phyloP scores from a whole-genome alignment of 305 asterid species.

The Plantago coronopus region DNA sequence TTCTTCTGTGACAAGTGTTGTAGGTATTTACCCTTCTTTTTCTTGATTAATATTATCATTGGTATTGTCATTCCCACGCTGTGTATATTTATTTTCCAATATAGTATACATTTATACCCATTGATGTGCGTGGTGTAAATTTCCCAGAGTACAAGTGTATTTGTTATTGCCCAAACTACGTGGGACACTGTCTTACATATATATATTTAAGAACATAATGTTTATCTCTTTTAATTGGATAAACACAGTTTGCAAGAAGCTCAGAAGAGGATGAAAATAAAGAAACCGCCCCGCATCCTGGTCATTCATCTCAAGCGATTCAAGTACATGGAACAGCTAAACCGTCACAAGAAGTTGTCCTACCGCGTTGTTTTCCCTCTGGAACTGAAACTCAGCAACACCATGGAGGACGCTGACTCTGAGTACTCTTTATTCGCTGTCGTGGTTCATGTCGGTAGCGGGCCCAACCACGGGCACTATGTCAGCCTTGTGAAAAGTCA shows the following conservation, averaged over 20 bases:
- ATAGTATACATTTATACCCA: no score
- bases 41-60: neutral
- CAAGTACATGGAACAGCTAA: constrained; percentile 79
- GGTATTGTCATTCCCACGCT: neutral
- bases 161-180: neutral
- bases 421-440: constrained; percentile 81
- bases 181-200: no score
- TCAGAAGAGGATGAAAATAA: constrained; percentile 82
- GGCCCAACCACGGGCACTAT: constrained; percentile 89
- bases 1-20: constrained; percentile 89
- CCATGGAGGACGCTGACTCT: constrained; percentile 53
- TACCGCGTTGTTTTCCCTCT: constrained; percentile 80
- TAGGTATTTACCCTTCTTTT: constrained; percentile 35
- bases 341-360: constrained; percentile 67
- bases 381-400: constrained; percentile 70
- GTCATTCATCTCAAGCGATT: constrained; percentile 88
- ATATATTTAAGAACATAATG: no score
- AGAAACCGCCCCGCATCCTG: constrained; percentile 70
- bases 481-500: constrained; percentile 84
- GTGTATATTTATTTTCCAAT: neutral
- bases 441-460: constrained; percentile 89
- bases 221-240: constrained; percentile 7
- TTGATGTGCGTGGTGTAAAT: no score
- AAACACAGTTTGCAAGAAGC: constrained; percentile 83
- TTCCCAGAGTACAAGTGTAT: no score